Conservation (phyloP, 108 stramenopile genomes). For the Fistulifera solaris region DNA sequence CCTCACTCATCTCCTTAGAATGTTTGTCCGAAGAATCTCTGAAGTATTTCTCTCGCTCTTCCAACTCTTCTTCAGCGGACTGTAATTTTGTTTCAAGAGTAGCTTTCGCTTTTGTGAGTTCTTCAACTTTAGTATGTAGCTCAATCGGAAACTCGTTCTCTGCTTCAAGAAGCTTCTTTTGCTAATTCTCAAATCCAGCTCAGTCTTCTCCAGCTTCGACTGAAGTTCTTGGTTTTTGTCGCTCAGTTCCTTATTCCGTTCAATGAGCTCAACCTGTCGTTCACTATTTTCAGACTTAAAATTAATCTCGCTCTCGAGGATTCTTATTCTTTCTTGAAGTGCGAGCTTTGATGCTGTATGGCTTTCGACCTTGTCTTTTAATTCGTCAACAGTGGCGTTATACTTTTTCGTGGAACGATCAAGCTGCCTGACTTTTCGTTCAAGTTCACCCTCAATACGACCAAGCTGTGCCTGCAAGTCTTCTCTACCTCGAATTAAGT, state of each 20-base stretch:
- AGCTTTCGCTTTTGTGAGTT: slow-evolving; percentile 11
- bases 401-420: background rate
- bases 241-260: no score
- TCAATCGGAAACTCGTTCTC: slow-evolving; percentile 15
- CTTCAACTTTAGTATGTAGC: slow-evolving; percentile 9
- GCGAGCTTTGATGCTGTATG: no score
- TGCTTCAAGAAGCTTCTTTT: slow-evolving; percentile 24
- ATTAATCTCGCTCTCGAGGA: no score
- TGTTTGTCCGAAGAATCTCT: slow-evolving; percentile 2
- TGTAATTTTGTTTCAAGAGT: slow-evolving; percentile 6
- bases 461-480: slow-evolving; percentile 6
- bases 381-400: slow-evolving; percentile 1
- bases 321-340: no score
- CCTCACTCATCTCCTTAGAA: background rate
- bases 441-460: slow-evolving; percentile 5
- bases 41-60: slow-evolving; percentile 25
- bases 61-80: slow-evolving; percentile 19
- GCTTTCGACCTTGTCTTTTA: no score
- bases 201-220: slow-evolving; percentile 7
- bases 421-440: slow-evolving; percentile 4
- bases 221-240: slow-evolving; percentile 9
- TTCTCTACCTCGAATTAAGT: slow-evolving; percentile 6
- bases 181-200: slow-evolving; percentile 15
- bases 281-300: background rate
- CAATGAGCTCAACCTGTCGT: slow-evolving; percentile 1